Base-by-base conservation (phyloP, 768 basidiomycete genomes). In the Candolleomyces eurysporus region DNA sequence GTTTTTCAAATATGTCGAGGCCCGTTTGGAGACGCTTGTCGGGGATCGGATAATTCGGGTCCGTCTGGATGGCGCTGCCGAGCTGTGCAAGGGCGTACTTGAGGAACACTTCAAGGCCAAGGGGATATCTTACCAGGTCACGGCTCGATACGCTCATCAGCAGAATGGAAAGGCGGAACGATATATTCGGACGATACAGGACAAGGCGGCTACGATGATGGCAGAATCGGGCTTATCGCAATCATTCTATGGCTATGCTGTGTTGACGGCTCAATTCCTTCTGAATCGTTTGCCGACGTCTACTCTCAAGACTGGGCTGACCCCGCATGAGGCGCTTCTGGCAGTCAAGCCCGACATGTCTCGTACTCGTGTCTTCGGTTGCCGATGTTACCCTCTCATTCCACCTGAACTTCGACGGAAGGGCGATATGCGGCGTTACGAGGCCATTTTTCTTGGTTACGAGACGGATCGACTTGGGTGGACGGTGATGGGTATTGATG, bases 71-170 rank as follows among this genome's bases (percentile, higher is more conserved):
- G 48, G 48, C 21, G 48, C 48, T 49, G 48, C 10, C 21, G 48
- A 49, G 21, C 48, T 49, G 10, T 14, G 10, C 14, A 49, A 49
- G 21, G 48, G 48, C 21, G 10, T 7, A 19, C 48, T 49, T 10
- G 14, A 49, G 21, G 21, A 9, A 16, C 64, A 62, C 46, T 56
- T 66, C 17, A 32, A 9, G 21, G 60, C 46, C 0, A 19, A 45
- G 6, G 75, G 73, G 0, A 72, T 66, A 68, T 5, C 73, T 75
- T n/a, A n/a, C n/a, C n/a, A n/a, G n/a, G n/a, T n/a, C n/a, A n/a
- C n/a, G n/a, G n/a, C n/a, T n/a, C n/a, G n/a, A n/a, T n/a, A n/a
- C n/a, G n/a, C n/a, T n/a, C n/a, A n/a, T n/a, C n/a, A n/a, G n/a
- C n/a, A n/a, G 63, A 76, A 76, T 61, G 68, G 74, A 0, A 71